Conservation (phyloP, 202 grass and related monocot species). For the Brachypodium distachyon region DNA sequence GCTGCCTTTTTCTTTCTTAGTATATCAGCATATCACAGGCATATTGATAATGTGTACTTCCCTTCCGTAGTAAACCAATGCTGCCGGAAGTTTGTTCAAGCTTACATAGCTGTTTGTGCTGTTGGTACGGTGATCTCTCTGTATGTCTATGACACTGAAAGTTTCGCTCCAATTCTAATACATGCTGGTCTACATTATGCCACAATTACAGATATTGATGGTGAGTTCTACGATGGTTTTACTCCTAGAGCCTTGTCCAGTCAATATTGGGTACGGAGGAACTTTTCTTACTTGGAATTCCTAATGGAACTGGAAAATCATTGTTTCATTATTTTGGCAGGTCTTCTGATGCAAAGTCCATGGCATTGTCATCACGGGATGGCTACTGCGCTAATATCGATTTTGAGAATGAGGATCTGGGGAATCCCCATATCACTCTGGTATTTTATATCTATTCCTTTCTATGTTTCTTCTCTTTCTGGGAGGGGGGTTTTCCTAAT, state of each 20-base stretch:
- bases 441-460: constrained; percentile 24
- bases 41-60: neutral
- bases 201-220: constrained; percentile 86
- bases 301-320: neutral
- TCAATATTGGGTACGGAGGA: neutral
- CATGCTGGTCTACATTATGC: constrained; percentile 91
- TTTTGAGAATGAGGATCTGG: constrained; percentile 71
- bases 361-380: constrained; percentile 74
- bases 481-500: too few species aligned
- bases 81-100: constrained; percentile 60
- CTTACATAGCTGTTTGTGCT: constrained; percentile 77
- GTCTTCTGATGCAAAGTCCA: constrained; percentile 75
- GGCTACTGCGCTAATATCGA: constrained; percentile 80
- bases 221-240: constrained; percentile 22
- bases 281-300: neutral
- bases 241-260: neutral
- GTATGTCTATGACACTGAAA: neutral
- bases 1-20: too few species aligned
- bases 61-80: neutral
- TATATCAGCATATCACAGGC: too few species aligned
- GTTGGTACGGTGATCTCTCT: constrained; percentile 63
- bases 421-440: constrained; percentile 38
- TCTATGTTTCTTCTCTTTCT: neutral
- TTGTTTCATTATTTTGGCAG: constrained; percentile 24
- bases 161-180: constrained; percentile 22